Conservation (phyloP, 2,329 filamentous ascomycete genomes). For the Zopfia rhizophila region DNA sequence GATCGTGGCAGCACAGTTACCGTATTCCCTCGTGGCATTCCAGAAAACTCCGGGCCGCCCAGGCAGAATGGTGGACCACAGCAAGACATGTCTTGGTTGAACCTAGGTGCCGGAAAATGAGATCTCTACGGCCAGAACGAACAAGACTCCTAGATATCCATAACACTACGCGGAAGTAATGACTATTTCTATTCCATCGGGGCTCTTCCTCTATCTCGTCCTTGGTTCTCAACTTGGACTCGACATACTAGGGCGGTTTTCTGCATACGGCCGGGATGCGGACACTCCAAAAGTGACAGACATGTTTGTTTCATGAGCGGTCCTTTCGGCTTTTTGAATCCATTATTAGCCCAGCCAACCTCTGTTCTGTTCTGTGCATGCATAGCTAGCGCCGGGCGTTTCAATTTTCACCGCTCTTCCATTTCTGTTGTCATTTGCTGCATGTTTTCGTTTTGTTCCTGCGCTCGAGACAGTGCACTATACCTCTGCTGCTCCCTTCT, state of each 20-base stretch:
- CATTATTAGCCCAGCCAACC: constrained; percentile 1
- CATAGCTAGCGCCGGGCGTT: constrained; percentile 31
- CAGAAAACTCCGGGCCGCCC: constrained; percentile 28
- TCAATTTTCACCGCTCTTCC: not conserved
- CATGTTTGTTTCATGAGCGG: constrained; percentile 4
- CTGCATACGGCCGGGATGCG: constrained; percentile 19
- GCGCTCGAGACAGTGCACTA: constrained; percentile 16
- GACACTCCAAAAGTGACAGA: constrained; percentile 24
- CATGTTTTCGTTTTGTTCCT: constrained; percentile 7
- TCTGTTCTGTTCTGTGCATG: constrained; percentile 24
- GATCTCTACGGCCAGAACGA: constrained; percentile 8
- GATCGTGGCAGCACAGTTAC: constrained; percentile 68
- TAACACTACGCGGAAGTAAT: constrained; percentile 10
- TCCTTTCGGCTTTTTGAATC: constrained; percentile 6
- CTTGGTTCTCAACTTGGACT: not conserved
- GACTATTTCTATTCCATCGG: constrained; percentile 15
- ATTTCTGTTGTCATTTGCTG: constrained; percentile 20
- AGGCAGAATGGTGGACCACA: constrained; percentile 32
- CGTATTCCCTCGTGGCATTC: constrained; percentile 41
- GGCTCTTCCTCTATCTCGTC: constrained; percentile 1
- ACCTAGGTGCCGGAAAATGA: constrained; percentile 65
- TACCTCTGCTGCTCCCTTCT: constrained; percentile 16
- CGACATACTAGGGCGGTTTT: constrained; percentile 18
- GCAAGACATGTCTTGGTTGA: constrained; percentile 83
- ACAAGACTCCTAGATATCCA: constrained; percentile 2